phyloP scores from a whole-genome alignment of 148 eudicot genomes.

The Agrostemma githago region DNA sequence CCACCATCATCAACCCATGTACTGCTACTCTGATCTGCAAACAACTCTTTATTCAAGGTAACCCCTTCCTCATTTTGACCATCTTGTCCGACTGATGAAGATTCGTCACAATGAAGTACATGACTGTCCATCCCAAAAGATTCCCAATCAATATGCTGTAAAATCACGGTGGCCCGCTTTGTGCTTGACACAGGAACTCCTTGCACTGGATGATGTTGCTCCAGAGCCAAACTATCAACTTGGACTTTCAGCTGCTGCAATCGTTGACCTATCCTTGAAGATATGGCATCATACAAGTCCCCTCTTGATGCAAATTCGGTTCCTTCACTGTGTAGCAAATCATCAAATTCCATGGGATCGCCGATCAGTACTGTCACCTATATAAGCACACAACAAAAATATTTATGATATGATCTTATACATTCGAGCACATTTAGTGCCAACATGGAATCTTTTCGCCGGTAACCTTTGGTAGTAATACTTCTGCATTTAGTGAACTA shows the following conservation, averaged over 20 bases:
- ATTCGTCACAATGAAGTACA: conserved; percentile 27
- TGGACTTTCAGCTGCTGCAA: conserved; percentile 55
- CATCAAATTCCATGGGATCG: conserved; percentile 78
- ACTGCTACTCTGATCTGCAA: conserved; percentile 21
- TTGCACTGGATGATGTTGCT: conserved; percentile 38
- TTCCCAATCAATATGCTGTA: conserved; percentile 75
- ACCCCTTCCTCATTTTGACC: conserved; percentile 9
- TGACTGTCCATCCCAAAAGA: conserved; percentile 48
- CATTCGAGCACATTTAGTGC: not conserved
- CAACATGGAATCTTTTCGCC: not conserved
- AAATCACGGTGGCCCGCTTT: conserved; percentile 43
- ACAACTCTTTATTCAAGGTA: conserved; percentile 21
- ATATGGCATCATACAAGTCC: conserved; percentile 60
- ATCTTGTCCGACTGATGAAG: conserved; percentile 13
- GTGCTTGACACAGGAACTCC: conserved; percentile 27
- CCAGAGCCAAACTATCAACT: conserved; percentile 56
- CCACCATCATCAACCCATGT: conserved; percentile 36
- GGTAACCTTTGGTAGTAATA: not conserved
- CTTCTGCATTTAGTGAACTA: not conserved
- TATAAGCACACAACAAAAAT: not conserved
- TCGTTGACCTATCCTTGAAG: conserved; percentile 63
- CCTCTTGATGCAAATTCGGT: conserved; percentile 40
- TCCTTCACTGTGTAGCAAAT: conserved; percentile 41
- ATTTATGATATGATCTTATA: not conserved
- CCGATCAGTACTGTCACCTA: conserved; percentile 90